Base-by-base conservation (phyloP, 345 rosid genomes). In the Turnera subulata region DNA sequence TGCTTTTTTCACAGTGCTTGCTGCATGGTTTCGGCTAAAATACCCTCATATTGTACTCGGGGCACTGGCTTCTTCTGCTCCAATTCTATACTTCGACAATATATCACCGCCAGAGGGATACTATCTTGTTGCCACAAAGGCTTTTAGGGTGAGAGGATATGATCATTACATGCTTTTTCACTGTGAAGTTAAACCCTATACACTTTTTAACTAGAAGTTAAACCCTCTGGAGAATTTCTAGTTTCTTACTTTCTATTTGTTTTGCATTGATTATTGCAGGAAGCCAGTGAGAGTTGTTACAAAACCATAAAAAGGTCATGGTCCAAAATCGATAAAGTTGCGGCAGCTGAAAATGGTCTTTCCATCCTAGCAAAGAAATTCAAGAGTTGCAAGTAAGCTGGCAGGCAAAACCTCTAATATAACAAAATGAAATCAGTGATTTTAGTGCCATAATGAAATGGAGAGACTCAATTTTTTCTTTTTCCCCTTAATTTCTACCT, bases 31-130 rank as follows among this genome's bases (percentile, higher is more conserved):
- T 35, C 44, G 66, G 21, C 55, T 64, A 9, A 77, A 77, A 51
- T 69, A 77, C 45, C 78, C 81, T 13, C 81, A 77, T 49, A 40
- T 77, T 21, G 76, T 73, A 0, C 13, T 59, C 1, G 78, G 81
- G 21, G 78, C 81, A 40, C 20, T 77, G 33, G 76, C 78, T 17
- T 73, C 81, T 16, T 77, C 81, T 0, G 75, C 81, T 9, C 78
- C 76, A 9, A 42, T 77, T 22, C 78, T 77, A 26, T 67, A 69
- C 53, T 67, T 65, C 3, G 72, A 69, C 39, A 14, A 63, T 23
- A 50, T 73, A 23, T 21, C 61, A 6, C 73, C 75, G 10, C 53
- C 53, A n/a, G n/a, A n/a, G 1, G 53, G 66, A 8, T 70, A 51
- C 44, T 73, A 48, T 13, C 66, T 19, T 53, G 7, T 19, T 2